Base-by-base conservation (phyloP, 352 stramenopile genomes). In the Phytophthora sp. region DNA sequence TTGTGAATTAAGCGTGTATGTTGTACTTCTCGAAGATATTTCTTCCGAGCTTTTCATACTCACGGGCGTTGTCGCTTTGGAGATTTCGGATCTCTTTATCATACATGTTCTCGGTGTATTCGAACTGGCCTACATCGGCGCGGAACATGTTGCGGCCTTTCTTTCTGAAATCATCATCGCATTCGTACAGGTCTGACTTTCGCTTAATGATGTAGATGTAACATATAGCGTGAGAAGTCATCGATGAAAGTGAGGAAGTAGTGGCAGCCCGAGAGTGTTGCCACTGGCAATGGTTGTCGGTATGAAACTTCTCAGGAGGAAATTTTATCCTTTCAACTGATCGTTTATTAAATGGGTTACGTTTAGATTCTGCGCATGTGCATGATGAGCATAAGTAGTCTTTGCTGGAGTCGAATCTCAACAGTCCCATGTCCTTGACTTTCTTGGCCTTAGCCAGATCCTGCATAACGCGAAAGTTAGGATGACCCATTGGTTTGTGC, bases 341-440 rank as follows among this genome's bases (percentile, higher is more conserved):
- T n/a, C 23, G 15, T 64, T 64, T 64, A 53, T 64, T 59, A 46
- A 70, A 70, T 39, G 61, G 33, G 7, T 29, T 54, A 41, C 52
- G 45, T 33, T 69, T 42, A 0, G 62, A 53, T 29, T 69, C 64
- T 2, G 62, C 51, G 27, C 55, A 62, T 13, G 27, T 41, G 31
- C 63, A 66, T 12, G 56, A 61, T 5, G 31, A 52, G n/a, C 52
- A 69, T 15, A 57, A 53, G 8, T 66, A 57, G 21, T 46, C n/a
- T 29, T 45, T 18, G 4, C 4, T 33, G 13, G 23, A 13, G 11
- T 50, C 24, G 11, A 50, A 50, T 4, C 12, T 18, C 23, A 2
- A 33, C 9, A 50, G 21, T 20, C 21, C 23, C 23, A 33, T 50
- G 42, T 50, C 42, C 12, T 8, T 50, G 21, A 50, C 42, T 5